Evolutionary conservation across 23 red algal genomes (phyloP).

Genomic region (Gracilariopsis chorda): DNA sequence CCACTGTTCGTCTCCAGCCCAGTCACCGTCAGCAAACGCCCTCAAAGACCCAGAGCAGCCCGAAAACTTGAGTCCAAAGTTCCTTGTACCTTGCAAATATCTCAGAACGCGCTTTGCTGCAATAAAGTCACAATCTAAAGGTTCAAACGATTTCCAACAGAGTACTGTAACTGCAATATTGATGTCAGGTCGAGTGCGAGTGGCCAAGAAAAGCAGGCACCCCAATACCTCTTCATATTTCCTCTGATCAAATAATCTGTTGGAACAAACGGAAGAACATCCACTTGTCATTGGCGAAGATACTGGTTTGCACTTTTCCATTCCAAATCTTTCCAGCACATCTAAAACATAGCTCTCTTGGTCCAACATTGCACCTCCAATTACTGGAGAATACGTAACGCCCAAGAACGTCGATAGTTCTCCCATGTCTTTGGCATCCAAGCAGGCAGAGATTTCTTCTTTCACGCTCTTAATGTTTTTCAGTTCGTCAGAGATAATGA

Average conservation of each 20-base stretch:
- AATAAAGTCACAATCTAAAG: neutral
- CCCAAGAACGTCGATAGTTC: neutral
- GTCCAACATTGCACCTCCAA: neutral
- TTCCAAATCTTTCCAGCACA: neutral
- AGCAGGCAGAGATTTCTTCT: neutral
- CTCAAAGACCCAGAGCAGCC: neutral
- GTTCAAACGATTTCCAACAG: neutral
- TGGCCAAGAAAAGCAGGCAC: neutral
- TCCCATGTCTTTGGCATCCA: conserved; percentile 6
- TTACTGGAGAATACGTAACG: neutral
- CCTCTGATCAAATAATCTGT: neutral
- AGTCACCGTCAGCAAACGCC: neutral
- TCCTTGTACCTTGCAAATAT: neutral
- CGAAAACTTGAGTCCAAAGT: neutral
- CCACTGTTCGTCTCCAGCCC: neutral
- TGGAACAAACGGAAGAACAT: neutral
- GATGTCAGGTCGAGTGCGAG: neutral
- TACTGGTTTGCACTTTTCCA: neutral
- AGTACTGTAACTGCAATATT: neutral
- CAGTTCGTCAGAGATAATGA: neutral
- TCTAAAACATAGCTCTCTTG: neutral
- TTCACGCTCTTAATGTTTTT: neutral
- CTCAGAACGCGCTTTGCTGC: conserved; percentile 1
- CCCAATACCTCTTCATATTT: neutral
- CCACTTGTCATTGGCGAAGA: neutral